Conservation (phyloP, 2,329 filamentous ascomycete genomes). For the Proliferodiscus dingleyae region DNA sequence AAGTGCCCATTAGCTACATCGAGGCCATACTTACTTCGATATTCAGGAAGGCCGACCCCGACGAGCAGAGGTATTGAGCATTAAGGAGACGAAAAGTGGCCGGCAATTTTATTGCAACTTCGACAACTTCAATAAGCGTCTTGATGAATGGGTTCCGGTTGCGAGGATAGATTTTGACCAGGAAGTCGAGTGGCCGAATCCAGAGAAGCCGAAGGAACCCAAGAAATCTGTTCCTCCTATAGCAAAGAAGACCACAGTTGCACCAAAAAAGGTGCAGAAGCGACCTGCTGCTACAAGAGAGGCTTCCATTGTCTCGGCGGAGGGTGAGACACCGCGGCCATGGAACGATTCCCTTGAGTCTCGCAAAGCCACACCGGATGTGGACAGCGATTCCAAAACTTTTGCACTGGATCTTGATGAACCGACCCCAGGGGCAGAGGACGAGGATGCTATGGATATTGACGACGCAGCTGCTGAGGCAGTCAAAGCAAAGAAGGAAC, state of each 20-base stretch:
- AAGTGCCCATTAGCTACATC: not conserved
- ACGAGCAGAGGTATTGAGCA: constrained; percentile 94
- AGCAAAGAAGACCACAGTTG: constrained; percentile 34
- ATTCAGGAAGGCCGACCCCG: constrained; percentile 72
- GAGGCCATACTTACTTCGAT: not conserved
- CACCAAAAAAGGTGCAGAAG: constrained; percentile 39
- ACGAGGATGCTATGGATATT: constrained; percentile 44
- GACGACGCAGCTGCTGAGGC: constrained; percentile 43
- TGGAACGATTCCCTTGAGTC: constrained; percentile 30
- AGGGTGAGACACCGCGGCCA: constrained; percentile 25
- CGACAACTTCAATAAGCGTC: constrained; percentile 31
- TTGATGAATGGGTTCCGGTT: constrained; percentile 76
- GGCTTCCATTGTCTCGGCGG: constrained; percentile 29
- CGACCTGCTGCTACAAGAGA: constrained; percentile 29
- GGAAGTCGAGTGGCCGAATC: constrained; percentile 94
- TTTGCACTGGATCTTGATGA: constrained; percentile 26
- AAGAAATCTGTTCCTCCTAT: constrained; percentile 58
- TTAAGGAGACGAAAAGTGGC: constrained; percentile 82
- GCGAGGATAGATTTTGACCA: constrained; percentile 78
- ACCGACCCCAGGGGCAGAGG: constrained; percentile 28
- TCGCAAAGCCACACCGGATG: constrained; percentile 26
- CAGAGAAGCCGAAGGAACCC: constrained; percentile 69
- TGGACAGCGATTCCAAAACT: constrained; percentile 24
- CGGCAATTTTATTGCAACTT: constrained; percentile 41
- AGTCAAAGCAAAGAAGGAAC: constrained; percentile 31